Conservation (phyloP, 2,329 filamentous ascomycete species). For the Fusarium anthophilum region DNA sequence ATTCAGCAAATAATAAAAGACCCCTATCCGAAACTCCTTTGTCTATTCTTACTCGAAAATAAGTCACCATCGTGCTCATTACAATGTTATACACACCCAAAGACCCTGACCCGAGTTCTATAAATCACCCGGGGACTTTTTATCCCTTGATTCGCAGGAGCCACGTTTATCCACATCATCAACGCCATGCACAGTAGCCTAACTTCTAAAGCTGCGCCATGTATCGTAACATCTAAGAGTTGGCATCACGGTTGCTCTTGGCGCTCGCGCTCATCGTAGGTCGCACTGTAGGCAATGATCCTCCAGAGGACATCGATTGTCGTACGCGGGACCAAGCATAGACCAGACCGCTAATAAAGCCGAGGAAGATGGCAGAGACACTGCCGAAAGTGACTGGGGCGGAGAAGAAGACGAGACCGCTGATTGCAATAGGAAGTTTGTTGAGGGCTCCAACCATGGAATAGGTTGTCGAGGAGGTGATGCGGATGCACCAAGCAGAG, state of each 20-base stretch:
- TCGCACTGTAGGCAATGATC: constrained; percentile 71
- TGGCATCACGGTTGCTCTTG: constrained; percentile 89
- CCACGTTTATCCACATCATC: not conserved
- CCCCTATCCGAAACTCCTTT: constrained; percentile 11
- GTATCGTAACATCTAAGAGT: constrained; percentile 50
- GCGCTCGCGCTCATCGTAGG: constrained; percentile 87
- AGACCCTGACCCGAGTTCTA: not conserved
- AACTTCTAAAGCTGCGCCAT: not conserved
- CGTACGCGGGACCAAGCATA: constrained; percentile 76
- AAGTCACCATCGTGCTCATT: constrained; percentile 17
- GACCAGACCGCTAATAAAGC: constrained; percentile 91
- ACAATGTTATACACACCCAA: constrained; percentile 23
- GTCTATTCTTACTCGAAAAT: constrained; percentile 12
- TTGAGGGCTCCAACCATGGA: constrained; percentile 98
- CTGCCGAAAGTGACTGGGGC: constrained; percentile 92
- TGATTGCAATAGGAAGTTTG: constrained; percentile 95
- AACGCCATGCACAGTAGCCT: not conserved
- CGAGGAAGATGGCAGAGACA: constrained; percentile 89
- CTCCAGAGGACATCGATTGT: constrained; percentile 74
- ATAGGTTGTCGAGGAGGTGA: constrained; percentile 97
- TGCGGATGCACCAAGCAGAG: constrained; percentile 97
- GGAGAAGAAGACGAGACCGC: constrained; percentile 93
- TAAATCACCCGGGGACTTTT: not conserved
- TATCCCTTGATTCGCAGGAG: not conserved
- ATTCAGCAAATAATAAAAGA: not conserved